These are phyloP conservation scores for Pleurotus tuoliensis DNA, from an alignment of 768 basidiomycete genomes.

Conservation along the genomic window DNA sequence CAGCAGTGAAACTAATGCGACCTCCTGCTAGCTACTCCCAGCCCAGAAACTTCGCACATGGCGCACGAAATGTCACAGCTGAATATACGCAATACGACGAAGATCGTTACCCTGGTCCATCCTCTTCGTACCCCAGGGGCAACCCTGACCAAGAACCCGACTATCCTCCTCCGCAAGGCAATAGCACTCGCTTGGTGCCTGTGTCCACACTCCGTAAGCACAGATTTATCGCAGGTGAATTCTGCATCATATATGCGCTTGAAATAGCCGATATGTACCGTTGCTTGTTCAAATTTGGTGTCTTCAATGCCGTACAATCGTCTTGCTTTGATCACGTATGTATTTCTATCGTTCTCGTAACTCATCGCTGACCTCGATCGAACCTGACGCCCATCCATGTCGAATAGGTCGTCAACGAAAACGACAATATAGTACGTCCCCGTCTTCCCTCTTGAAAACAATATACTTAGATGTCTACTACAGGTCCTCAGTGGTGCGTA, in stretches of 20 bases:
- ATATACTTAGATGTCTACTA: conserved; percentile 7
- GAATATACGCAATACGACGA: not conserved
- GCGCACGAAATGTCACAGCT: not conserved
- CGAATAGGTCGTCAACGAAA: conserved; percentile 49
- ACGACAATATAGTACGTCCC: conserved; percentile 60
- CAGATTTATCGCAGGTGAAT: not conserved
- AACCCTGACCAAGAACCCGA: too few species aligned
- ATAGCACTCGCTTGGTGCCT: conserved; percentile 53
- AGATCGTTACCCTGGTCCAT: not conserved
- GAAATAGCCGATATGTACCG: conserved; percentile 77
- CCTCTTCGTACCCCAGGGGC: too few species aligned
- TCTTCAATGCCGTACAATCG: conserved; percentile 92
- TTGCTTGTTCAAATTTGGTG: conserved; percentile 78
- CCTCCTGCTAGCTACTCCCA: not conserved
- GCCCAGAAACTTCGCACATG: not conserved
- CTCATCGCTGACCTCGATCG: not conserved
- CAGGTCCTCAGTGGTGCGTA: conserved; percentile 70
- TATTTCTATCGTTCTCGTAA: not conserved
- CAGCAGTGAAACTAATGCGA: not conserved
- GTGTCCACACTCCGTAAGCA: conserved; percentile 69
- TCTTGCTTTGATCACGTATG: conserved; percentile 73
- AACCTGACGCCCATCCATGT: not conserved
- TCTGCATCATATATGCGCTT: conserved; percentile 9
- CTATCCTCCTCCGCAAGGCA: not conserved
- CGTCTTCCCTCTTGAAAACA: not conserved